Base-by-base conservation (phyloP, 2,329 filamentous ascomycete genomes). In the Paecilomyces sp. region DNA sequence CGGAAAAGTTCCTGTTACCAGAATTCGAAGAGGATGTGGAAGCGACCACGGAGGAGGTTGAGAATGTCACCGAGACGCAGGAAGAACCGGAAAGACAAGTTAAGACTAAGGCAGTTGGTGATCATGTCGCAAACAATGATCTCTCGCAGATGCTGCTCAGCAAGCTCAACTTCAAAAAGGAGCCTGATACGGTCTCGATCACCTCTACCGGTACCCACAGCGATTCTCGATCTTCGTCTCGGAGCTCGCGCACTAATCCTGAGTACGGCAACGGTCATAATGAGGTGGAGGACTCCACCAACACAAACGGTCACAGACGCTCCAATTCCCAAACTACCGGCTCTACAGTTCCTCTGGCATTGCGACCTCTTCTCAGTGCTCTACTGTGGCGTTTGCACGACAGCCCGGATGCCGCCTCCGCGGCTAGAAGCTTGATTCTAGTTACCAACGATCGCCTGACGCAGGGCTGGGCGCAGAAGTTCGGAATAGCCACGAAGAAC, bases 71-170 rank as follows among this genome's bases (percentile, higher is more conserved):
- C 13, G 64, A 67, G 33, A 60, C 62, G 15, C 61, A 67, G 18
- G 58, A 57, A 47, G 60, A 63, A 34, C 57, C 58, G 36, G 62
- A 62, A 50, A 68, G 67, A 54, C 58, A 55, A 13, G 62, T 61
- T 8, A 67, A 68, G 36, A 59, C 59, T 15, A 66, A 68, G 24
- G 56, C 66, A 22, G 56, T 58, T 52, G 65, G 66, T 64, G 69
- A 62, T 57, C 67, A 64, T 52, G 64, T 63, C 52, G 63, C 59
- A 25, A 64, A 68, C 55, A 74, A 77, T 25, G 76, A 78, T 59
- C 63, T 80, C 57, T 79, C 77, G 52, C 77, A 79, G 64, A 77
- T 79, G 73, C 72, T 80, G 57, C 70, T 80, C 55, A 78, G 72
- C 70, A 79, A 77, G 64, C 63, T 79, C 60, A 80, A 79, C 62